Base-by-base conservation (phyloP, 345 rosid species). In the Salix udensis region DNA sequence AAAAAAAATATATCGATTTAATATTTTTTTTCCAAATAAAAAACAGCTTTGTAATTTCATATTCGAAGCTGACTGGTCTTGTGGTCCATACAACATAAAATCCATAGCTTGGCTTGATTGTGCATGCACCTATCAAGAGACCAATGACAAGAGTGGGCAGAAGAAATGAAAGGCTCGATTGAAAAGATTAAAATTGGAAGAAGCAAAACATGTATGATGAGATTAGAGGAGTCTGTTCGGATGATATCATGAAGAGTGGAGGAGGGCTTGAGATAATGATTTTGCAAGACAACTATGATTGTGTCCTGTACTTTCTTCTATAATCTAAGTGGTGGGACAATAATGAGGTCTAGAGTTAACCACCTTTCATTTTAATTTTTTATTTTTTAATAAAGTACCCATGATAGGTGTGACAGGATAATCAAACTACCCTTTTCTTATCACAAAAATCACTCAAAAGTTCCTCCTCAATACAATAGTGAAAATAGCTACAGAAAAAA, bases 251-350 rank as follows among this genome's bases (percentile, higher is more conserved):
- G 39, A 52, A 48, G 77, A 72, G 77, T 5, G 76, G 82, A 74
- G 76, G 82, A 74, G 80, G 85, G 79, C 60, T 75, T 76, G 71
- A 61, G 80, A 65, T 72, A 46, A 84, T 84, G 87, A 86, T 84
- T 81, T 80, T 80, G 74, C 76, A 79, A 80, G 89, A 83, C 71
- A 78, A 61, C 30, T 65, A 86, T 88, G 75, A 88, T 88, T 83
- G 77, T 88, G 91, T 91, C 84, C 78, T 82, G 89, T 86, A 83
- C 86, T 86, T 90, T 65, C 50, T 73, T 79, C 73, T 78, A 26
- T 77, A 34, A 65, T 44, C 76, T 30, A 64, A 74, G 50, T 21
- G 4, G 73, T 24, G 67, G 42, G 68, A 78, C 68, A 70, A 82
- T 82, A 13, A 84, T 73, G 79, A 72, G 82, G 70, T 75, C 72